Base-by-base conservation (phyloP, 139 green algal species). In the Eudorina sp. region DNA sequence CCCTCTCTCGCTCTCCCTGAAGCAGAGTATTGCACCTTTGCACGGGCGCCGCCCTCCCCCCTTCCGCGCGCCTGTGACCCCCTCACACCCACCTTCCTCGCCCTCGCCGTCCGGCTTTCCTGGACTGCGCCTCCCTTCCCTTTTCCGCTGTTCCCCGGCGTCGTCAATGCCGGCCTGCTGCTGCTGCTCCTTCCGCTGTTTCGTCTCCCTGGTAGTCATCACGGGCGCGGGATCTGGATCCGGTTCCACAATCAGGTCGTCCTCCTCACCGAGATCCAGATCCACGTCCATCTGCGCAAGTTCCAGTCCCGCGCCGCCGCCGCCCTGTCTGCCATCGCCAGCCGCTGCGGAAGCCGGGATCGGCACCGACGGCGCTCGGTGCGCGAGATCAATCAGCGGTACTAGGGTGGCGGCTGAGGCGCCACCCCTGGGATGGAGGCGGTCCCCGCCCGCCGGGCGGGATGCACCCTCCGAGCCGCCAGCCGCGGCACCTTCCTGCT, bases 221-320 rank as follows among this genome's bases (percentile, higher is more conserved):
- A n/a, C n/a, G n/a, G n/a, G n/a, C n/a, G n/a, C n/a, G n/a, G 25
- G 11, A 45, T 86, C 80, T 16, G 43, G 43, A 27, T 86, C 80
- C 60, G 80, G 80, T n/a, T 86, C 80, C 80, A 86, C 80, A 16
- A 86, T 86, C n/a, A 86, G 62, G n/a, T 86, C 80, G 7, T 86
- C 80, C 16, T 86, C 80, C 29, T 78, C 62, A 0, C 64, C 79
- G 58, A 84, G 21, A 55, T 76, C 58, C 58, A 76, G 41, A 43
- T 85, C 58, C 53, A 58, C n/a, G n/a, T n/a, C n/a, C 3, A 43
- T 68, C 75, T n/a, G 27, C 2, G 8, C 23, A 8, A 36, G 9
- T 36, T 38, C 79, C 6, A 74, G 1, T 29, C 36, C 77, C 6
- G 2, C 34, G 16, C 18, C 48, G 13, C 2, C 34, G 16, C 18